Percentiles rank a stretch among this genome's conserved stretches.
Evolutionary conservation across 139 green algal genomes (phyloP).

Genomic region (Chlorella sp.): DNA sequence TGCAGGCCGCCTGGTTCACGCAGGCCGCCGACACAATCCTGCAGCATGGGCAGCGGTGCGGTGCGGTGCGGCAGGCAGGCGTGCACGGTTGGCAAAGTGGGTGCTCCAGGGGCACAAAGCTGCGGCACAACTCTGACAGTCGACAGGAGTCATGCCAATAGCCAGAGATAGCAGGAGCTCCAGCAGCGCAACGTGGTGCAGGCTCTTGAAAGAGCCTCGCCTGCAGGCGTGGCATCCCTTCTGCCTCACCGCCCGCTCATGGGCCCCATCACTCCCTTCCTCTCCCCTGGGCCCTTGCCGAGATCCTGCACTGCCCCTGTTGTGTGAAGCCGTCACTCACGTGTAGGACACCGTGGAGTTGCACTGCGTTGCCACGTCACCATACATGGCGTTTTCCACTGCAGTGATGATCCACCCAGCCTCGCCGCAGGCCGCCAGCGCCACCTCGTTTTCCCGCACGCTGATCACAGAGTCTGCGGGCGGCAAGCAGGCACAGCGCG

Average conservation of each 20-base stretch:
- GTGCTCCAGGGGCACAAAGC: neutral
- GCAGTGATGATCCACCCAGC: slow-evolving; percentile 7
- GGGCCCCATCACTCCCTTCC: neutral
- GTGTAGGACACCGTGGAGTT: slow-evolving; percentile 10
- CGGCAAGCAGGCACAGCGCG: neutral
- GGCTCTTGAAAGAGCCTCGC: too few species aligned
- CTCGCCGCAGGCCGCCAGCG: slow-evolving; percentile 2
- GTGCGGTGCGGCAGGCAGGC: too few species aligned
- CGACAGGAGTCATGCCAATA: neutral
- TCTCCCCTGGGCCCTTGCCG: too few species aligned
- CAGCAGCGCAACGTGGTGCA: neutral
- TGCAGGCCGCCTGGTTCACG: neutral
- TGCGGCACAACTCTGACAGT: neutral
- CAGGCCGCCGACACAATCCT: slow-evolving; percentile 3
- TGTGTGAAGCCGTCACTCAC: neutral
- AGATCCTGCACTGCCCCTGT: too few species aligned
- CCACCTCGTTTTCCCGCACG: slow-evolving; percentile 4
- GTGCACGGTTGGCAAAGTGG: neutral
- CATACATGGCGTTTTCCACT: slow-evolving; percentile 20
- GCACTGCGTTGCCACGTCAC: neutral
- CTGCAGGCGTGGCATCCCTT: too few species aligned
- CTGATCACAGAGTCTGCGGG: slow-evolving; percentile 20
- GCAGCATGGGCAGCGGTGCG: too few species aligned
- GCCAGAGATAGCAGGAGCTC: neutral
- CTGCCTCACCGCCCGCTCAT: too few species aligned